Conservation (phyloP, 179 eudicot genomes). For the Vitellaria paradoxa region DNA sequence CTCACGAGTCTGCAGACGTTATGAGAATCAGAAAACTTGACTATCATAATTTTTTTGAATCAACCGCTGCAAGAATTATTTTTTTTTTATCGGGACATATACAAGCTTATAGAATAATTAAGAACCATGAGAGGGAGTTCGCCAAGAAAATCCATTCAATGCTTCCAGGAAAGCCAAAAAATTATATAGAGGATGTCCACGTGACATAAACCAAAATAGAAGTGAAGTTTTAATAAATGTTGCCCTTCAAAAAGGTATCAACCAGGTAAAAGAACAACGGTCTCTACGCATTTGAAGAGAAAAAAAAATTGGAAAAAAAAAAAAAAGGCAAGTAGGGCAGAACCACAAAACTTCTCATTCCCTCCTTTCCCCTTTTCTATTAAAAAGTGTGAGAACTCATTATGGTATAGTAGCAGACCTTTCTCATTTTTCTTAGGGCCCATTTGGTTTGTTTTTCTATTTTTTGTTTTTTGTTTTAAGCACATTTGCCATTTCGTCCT, state of each 20-base stretch:
- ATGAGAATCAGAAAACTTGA: conserved; percentile 17
- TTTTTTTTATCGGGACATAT: not conserved
- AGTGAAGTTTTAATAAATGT: not conserved
- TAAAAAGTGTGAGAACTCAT: not conserved
- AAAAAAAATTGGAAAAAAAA: not conserved
- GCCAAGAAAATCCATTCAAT: not conserved
- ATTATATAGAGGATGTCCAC: not conserved
- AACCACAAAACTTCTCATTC: too few relatives aligned
- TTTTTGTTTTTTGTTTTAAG: too few relatives aligned
- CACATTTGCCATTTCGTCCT: too few relatives aligned
- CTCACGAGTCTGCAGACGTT: conserved; percentile 69
- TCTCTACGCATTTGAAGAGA: not conserved
- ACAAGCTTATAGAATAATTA: not conserved
- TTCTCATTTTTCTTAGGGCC: not conserved
- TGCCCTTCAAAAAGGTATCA: not conserved
- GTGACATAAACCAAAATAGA: not conserved
- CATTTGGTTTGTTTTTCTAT: too few relatives aligned
- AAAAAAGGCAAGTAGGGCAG: too few relatives aligned
- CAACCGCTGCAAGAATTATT: not conserved
- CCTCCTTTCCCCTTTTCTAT: not conserved
- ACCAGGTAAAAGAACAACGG: not conserved
- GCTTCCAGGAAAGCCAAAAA: not conserved
- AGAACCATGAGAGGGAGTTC: not conserved
- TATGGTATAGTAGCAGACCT: not conserved
- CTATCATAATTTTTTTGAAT: not conserved